Conservation (phyloP, 306 rosid species). For the Macrotyloma uniflorum region DNA sequence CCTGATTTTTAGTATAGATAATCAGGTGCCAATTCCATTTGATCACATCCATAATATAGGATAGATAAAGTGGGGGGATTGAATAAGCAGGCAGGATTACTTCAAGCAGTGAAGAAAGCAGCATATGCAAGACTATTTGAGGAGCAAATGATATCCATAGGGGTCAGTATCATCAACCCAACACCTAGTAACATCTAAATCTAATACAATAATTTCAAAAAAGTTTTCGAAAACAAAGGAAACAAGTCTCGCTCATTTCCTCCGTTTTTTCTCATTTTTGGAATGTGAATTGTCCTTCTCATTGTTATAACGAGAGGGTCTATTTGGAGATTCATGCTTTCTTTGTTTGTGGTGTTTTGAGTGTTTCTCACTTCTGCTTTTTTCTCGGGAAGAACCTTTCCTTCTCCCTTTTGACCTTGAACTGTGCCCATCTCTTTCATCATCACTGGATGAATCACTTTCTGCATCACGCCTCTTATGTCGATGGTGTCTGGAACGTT, state of each 20-base stretch:
- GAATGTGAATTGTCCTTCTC: slow-evolving; percentile 52
- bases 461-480: slow-evolving; percentile 56
- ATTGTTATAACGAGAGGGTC: slow-evolving; percentile 45
- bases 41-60: slow-evolving; percentile 7
- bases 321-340: slow-evolving; percentile 60
- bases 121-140: slow-evolving; percentile 7
- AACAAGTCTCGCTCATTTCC: slow-evolving; percentile 47
- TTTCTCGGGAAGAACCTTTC: slow-evolving; percentile 70
- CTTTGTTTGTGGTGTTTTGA: slow-evolving; percentile 63
- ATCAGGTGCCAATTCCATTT: slow-evolving; percentile 9
- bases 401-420: slow-evolving; percentile 64
- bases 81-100: slow-evolving; percentile 28
- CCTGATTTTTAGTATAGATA: not conserved
- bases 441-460: slow-evolving; percentile 61
- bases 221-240: slow-evolving; percentile 3
- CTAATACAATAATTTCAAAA: slow-evolving; percentile 6
- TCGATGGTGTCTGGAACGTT: slow-evolving; percentile 57
- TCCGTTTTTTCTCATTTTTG: slow-evolving; percentile 60
- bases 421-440: slow-evolving; percentile 47
- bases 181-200: slow-evolving; percentile 9
- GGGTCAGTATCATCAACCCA: slow-evolving; percentile 26
- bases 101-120: not conserved
- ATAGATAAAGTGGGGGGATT: not conserved
- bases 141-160: slow-evolving; percentile 13
- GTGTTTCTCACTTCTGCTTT: slow-evolving; percentile 63